Conservation (phyloP, 2,329 filamentous ascomycete species). For the Aureobasidium leucospermi region DNA sequence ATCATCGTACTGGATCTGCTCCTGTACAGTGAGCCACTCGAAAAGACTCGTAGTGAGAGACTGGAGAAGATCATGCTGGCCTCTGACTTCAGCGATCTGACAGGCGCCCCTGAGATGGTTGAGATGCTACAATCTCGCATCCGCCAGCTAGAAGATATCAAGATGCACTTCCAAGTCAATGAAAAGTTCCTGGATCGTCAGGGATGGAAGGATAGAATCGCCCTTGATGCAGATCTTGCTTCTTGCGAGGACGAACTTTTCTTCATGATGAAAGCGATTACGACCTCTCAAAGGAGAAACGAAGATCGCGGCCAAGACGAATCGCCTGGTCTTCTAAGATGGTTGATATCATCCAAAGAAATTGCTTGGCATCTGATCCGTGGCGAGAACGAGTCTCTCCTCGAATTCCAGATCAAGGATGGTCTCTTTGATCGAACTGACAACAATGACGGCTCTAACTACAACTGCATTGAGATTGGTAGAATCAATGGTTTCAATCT, state of each 20-base stretch:
- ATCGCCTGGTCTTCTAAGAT: conserved; percentile 67
- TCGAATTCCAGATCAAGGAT: conserved; percentile 87
- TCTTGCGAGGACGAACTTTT: conserved; percentile 94
- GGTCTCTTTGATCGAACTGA: conserved; percentile 92
- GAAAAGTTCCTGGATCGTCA: conserved; percentile 77
- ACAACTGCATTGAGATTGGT: conserved; percentile 83
- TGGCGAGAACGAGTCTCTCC: conserved; percentile 76
- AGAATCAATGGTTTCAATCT: conserved; percentile 85
- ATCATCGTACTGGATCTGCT: conserved; percentile 94
- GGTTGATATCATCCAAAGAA: conserved; percentile 89
- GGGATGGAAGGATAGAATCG: conserved; percentile 83
- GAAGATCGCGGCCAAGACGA: conserved; percentile 60
- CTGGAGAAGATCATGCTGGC: conserved; percentile 98
- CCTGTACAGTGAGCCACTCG: conserved; percentile 89
- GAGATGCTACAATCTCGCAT: conserved; percentile 86
- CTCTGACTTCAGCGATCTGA: conserved; percentile 94
- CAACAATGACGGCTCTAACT: conserved; percentile 93
- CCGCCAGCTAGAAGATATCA: conserved; percentile 90
- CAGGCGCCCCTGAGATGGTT: conserved; percentile 89
- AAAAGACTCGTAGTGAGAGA: conserved; percentile 93
- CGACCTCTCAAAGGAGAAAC: conserved; percentile 82
- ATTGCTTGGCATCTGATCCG: conserved; percentile 96
- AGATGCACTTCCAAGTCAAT: conserved; percentile 90
- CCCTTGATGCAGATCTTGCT: conserved; percentile 82
- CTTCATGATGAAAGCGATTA: conserved; percentile 99